These are phyloP conservation scores for Sequoiadendron giganteum DNA, from an alignment of 75 land plant genomes.

Conservation along the genomic window DNA sequence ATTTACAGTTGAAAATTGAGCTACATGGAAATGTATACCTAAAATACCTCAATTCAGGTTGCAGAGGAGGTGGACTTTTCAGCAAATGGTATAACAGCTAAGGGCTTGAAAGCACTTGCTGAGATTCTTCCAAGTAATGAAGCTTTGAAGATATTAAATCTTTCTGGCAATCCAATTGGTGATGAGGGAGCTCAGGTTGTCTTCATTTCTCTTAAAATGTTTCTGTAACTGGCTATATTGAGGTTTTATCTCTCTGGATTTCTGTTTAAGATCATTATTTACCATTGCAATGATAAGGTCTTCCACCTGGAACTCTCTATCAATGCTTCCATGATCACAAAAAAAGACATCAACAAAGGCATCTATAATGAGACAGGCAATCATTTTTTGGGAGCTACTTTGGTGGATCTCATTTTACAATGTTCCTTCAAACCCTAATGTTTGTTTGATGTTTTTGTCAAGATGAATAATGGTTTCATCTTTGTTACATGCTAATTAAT, in stretches of 20 bases:
- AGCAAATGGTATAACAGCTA: constrained; percentile 90
- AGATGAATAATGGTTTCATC: background rate
- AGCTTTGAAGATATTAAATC: constrained; percentile 65
- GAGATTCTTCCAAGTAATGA: constrained; percentile 72
- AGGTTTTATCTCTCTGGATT: background rate
- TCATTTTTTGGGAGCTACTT: background rate
- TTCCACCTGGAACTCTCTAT: background rate
- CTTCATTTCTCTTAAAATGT: background rate
- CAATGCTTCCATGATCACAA: background rate
- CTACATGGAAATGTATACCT: background rate
- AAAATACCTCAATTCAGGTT: constrained; percentile 33
- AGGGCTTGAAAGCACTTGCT: constrained; percentile 79
- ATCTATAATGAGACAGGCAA: background rate
- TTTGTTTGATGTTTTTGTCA: background rate
- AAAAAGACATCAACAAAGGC: background rate
- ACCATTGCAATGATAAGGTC: background rate
- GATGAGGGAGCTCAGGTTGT: constrained; percentile 97
- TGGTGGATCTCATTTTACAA: background rate
- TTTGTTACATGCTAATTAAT: background rate
- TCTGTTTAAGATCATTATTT: background rate
- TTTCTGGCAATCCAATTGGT: constrained; percentile 92
- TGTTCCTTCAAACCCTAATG: background rate
- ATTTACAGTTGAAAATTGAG: background rate
- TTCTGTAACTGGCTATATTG: background rate
- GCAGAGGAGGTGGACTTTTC: constrained; percentile 92